Evolutionary conservation across 352 stramenopile species (phyloP).

Genomic region (Pythium dissimile): DNA sequence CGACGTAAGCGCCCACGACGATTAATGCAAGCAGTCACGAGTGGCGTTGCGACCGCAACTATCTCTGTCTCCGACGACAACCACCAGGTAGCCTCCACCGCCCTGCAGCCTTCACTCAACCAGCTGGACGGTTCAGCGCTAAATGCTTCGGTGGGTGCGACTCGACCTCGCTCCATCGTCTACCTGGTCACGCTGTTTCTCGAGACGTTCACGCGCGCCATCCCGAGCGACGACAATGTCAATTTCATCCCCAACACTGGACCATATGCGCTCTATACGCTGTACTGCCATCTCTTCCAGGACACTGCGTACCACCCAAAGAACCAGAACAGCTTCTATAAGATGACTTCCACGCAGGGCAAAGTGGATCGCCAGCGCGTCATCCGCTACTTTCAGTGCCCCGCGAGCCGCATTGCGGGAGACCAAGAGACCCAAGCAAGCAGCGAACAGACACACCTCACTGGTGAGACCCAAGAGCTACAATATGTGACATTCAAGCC

Average conservation of each 20-base stretch:
- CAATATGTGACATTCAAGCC: conserved; percentile 39
- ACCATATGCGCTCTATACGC: conserved; percentile 39
- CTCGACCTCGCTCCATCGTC: conserved; percentile 21
- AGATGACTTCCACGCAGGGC: conserved; percentile 54
- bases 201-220: conserved; percentile 43
- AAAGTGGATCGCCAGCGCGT: conserved; percentile 58
- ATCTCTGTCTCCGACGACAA: too few species aligned
- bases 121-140: too few species aligned
- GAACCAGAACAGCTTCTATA: conserved; percentile 53
- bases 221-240: conserved; percentile 56
- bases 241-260: conserved; percentile 53
- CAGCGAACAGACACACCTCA: background rate
- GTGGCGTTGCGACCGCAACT: too few species aligned
- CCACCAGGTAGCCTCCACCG: too few species aligned
- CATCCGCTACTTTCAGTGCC: conserved; percentile 38
- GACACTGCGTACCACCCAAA: conserved; percentile 38
- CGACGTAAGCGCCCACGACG: too few species aligned
- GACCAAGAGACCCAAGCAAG: background rate
- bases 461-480: too few species aligned
- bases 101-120: too few species aligned
- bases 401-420: background rate
- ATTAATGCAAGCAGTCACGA: too few species aligned
- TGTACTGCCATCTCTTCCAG: conserved; percentile 37
- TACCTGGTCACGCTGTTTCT: conserved; percentile 44
- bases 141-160: background rate